Evolutionary conservation across 108 stramenopile species (phyloP).

Genomic region (Fragilaria crotonensis): DNA sequence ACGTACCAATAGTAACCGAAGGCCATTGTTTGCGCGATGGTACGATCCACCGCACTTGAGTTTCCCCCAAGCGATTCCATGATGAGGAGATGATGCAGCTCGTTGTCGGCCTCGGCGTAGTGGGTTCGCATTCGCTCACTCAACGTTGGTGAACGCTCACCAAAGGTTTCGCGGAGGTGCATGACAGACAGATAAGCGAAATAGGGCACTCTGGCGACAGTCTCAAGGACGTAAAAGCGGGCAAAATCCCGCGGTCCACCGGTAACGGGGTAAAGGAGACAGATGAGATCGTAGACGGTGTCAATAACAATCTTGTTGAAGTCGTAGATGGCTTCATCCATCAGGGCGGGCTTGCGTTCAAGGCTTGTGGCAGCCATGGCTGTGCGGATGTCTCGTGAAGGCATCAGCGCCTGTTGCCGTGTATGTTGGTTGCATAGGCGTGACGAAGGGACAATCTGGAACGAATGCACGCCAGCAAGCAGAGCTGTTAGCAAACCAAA

Average conservation of each 20-base stretch:
- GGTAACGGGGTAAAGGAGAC: constrained; percentile 37
- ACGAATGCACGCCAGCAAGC: not conserved
- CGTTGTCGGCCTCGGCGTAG: constrained; percentile 83
- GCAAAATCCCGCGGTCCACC: constrained; percentile 16
- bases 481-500: not conserved
- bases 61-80: constrained; percentile 91
- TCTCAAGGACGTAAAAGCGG: constrained; percentile 53
- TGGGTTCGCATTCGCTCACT: constrained; percentile 40
- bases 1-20: constrained; percentile 70
- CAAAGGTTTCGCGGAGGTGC: constrained; percentile 57
- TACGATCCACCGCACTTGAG: constrained; percentile 55
- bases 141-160: constrained; percentile 2
- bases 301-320: constrained; percentile 51
- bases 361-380: too few relatives aligned
- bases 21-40: constrained; percentile 78
- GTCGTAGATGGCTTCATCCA: constrained; percentile 42
- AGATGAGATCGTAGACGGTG: constrained; percentile 43
- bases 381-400: too few relatives aligned
- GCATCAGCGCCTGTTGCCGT: too few relatives aligned
- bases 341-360: constrained; percentile 1
- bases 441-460: not conserved
- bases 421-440: too few relatives aligned
- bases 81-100: constrained; percentile 83
- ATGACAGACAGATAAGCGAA: constrained; percentile 50
- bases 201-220: constrained; percentile 61